These are phyloP conservation scores for Pouteria glomerata DNA, from an alignment of 148 eudicot genomes.

Conservation along the genomic window DNA sequence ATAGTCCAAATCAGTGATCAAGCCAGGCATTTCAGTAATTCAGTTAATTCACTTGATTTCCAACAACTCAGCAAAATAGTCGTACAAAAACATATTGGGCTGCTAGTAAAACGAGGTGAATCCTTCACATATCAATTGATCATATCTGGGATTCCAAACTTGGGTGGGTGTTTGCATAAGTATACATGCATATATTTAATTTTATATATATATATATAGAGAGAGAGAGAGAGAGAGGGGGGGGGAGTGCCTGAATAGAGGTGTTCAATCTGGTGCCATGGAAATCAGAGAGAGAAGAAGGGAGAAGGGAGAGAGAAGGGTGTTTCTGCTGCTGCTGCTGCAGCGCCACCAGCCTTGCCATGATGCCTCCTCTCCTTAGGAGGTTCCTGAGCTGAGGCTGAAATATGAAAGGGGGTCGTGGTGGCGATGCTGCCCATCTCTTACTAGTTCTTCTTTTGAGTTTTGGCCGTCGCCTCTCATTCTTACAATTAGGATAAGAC, in stretches of 20 bases:
- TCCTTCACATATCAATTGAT: no score
- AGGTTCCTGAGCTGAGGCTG: not conserved
- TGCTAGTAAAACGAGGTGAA: no score
- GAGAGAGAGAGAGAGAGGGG: not conserved
- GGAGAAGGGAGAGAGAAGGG: slow-evolving; percentile 48
- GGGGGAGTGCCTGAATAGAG: slow-evolving; percentile 58
- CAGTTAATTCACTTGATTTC: no score
- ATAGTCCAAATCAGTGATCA: not conserved
- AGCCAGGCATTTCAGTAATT: not conserved
- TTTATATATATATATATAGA: not conserved
- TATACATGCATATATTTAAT: no score
- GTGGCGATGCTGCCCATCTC: slow-evolving; percentile 12
- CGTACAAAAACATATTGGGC: not conserved
- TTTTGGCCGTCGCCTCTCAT: slow-evolving; percentile 24
- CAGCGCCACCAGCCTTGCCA: slow-evolving; percentile 56
- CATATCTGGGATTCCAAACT: no score
- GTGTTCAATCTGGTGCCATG: slow-evolving; percentile 53
- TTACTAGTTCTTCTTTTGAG: slow-evolving; percentile 11
- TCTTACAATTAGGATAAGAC: slow-evolving; percentile 67
- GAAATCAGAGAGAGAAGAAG: slow-evolving; percentile 83
- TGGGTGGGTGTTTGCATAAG: no score
- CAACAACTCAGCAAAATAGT: not conserved
- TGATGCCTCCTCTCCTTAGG: slow-evolving; percentile 14
- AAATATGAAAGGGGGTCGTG: slow-evolving; percentile 8
- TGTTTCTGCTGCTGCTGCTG: slow-evolving; percentile 66